Conservation (phyloP, 1,284 basidiomycete genomes). For the Bondarzewia mesenterica region DNA sequence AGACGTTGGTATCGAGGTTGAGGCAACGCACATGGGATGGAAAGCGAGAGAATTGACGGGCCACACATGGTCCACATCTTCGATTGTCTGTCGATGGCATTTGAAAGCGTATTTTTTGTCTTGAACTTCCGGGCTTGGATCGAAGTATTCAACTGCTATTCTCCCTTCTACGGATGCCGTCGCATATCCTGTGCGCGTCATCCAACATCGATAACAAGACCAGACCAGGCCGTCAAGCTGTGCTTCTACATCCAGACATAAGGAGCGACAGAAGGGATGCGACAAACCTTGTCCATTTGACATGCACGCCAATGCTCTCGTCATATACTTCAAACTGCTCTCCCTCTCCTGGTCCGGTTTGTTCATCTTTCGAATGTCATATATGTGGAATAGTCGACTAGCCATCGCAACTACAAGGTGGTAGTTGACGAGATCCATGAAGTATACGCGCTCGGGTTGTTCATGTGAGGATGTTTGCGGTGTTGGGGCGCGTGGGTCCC, state of each 20-base stretch:
- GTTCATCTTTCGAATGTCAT: constrained; percentile 72
- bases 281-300: constrained; percentile 77
- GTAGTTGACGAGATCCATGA: constrained; percentile 66
- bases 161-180: constrained; percentile 92
- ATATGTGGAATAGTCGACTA: constrained; percentile 82
- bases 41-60: constrained; percentile 94
- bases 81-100: constrained; percentile 86
- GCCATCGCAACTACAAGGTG: constrained; percentile 88
- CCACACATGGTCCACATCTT: constrained; percentile 96
- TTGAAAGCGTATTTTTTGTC: constrained; percentile 98
- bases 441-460: constrained; percentile 80
- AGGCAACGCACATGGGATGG: constrained; percentile 67
- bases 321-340: constrained; percentile 94
- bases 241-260: not conserved
- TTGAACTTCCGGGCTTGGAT: constrained; percentile 69
- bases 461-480: constrained; percentile 55
- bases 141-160: constrained; percentile 97
- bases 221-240: not conserved
- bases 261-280: not conserved
- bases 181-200: constrained; percentile 65
- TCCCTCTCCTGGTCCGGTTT: constrained; percentile 74
- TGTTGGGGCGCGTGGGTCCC: constrained; percentile 65
- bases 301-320: constrained; percentile 87
- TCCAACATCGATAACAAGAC: not conserved
- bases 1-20: not conserved